phyloP scores from a whole-genome alignment of 2,329 filamentous ascomycete genomes.

The Myriosclerotinia duriaeana region DNA sequence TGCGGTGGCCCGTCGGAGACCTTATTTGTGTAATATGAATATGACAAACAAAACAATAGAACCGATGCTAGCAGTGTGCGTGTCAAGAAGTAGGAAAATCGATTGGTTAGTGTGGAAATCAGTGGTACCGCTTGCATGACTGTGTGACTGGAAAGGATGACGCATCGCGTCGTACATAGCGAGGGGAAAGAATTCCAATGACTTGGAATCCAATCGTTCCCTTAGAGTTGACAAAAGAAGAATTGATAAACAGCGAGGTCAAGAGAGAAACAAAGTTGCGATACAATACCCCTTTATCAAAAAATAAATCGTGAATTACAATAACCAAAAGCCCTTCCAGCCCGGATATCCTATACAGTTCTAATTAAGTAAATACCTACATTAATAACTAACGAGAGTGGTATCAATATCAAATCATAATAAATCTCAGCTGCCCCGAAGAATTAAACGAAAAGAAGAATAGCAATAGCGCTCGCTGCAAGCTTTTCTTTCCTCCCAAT shows the following conservation, averaged over 20 bases:
- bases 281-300: not conserved
- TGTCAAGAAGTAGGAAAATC: not conserved
- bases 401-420: constrained; percentile 14
- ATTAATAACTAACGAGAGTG: constrained; percentile 5
- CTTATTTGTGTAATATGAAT: not conserved
- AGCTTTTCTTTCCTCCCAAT: not conserved
- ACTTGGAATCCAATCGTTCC: not conserved
- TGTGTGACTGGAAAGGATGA: too few species aligned
- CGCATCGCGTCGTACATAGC: too few species aligned
- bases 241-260: not conserved
- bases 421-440: not conserved
- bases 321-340: not conserved
- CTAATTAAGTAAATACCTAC: not conserved
- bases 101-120: not conserved
- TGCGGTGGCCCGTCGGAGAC: not conserved
- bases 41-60: not conserved
- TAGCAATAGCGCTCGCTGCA: not conserved
- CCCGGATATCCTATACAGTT: not conserved
- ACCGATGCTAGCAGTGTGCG: not conserved
- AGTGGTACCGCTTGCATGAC: not conserved
- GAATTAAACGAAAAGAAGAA: not conserved
- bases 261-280: not conserved
- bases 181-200: rapidly evolving
- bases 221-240: not conserved
- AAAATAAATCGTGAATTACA: not conserved